A percentile compares a stretch with the other conserved stretches of the same genome.
Evolutionary conservation across 805 yeast genomes (phyloP).

Genomic region (Maudiozyma pseudohumilis): DNA sequence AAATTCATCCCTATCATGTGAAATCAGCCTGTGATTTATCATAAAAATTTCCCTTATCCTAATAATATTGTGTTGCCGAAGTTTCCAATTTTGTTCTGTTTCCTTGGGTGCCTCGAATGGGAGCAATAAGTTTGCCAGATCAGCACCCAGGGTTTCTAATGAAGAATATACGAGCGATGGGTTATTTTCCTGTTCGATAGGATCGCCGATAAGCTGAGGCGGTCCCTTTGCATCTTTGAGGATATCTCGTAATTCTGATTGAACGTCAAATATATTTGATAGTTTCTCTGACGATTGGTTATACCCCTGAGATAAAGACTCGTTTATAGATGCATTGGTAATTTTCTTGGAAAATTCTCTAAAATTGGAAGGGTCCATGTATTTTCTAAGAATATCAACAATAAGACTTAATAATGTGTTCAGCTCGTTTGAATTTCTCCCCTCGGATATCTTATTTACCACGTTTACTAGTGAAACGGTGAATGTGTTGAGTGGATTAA

Average conservation of each 20-base stretch:
- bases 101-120: slow-evolving; percentile 60
- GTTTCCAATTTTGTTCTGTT: slow-evolving; percentile 79
- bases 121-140: slow-evolving; percentile 19
- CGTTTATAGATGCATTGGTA: not conserved
- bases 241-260: slow-evolving; percentile 16
- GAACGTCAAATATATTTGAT: slow-evolving; percentile 11
- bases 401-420: slow-evolving; percentile 19
- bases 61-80: slow-evolving; percentile 53
- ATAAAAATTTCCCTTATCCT: slow-evolving; percentile 41
- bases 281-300: not conserved
- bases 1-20: slow-evolving; percentile 31
- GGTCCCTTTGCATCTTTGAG: slow-evolving; percentile 11
- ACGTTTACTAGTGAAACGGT: slow-evolving; percentile 27
- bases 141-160: slow-evolving; percentile 13
- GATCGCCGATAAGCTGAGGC: slow-evolving; percentile 5
- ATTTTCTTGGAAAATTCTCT: slow-evolving; percentile 4
- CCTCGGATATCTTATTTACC: slow-evolving; percentile 18
- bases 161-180: slow-evolving; percentile 2
- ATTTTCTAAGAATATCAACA: slow-evolving; percentile 12
- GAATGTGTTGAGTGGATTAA: slow-evolving; percentile 17
- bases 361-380: slow-evolving; percentile 2
- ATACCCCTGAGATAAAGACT: not conserved
- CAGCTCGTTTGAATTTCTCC: slow-evolving; percentile 12
- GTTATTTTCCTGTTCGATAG: slow-evolving; percentile 1
- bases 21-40: slow-evolving; percentile 46